phyloP scores from a whole-genome alignment of 2,329 filamentous ascomycete genomes.

The Neopestalotiopsis rosae region DNA sequence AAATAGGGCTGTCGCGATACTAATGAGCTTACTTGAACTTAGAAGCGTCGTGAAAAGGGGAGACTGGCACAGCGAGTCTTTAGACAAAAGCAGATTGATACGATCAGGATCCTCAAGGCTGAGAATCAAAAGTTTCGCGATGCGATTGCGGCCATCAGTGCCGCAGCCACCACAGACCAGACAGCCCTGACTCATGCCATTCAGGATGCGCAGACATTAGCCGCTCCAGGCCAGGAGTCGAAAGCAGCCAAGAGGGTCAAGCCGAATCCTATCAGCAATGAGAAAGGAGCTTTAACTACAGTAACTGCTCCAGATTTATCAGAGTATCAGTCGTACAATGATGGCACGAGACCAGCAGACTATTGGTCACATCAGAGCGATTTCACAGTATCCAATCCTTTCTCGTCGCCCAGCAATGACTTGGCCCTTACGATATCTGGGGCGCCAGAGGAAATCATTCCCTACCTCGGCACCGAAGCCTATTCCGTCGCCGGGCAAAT shows the following conservation, averaged over 20 bases:
- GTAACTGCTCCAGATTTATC: neutral
- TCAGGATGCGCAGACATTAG: neutral
- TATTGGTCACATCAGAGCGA: neutral
- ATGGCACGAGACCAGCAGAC: neutral
- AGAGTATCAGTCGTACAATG: neutral
- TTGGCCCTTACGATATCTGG: neutral
- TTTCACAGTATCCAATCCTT: neutral
- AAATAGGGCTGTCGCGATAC: neutral
- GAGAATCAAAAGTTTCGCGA: constrained; percentile 10
- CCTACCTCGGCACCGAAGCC: neutral
- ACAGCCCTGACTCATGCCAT: neutral
- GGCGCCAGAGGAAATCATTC: neutral
- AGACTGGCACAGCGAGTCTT: constrained; percentile 12
- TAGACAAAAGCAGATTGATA: constrained; percentile 18
- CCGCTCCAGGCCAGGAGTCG: neutral
- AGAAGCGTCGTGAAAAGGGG: constrained; percentile 12
- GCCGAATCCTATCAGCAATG: neutral
- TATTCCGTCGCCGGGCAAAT: constrained; percentile 16
- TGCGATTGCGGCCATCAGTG: constrained; percentile 8
- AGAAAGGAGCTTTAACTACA: neutral
- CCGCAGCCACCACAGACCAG: neutral
- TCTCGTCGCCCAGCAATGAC: neutral
- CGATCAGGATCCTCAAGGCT: constrained; percentile 2
- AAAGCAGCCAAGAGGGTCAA: neutral
- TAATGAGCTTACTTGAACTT: neutral